These are phyloP conservation scores for Arxiozyma slooffiae DNA, from an alignment of 1,139 yeast species.

Conservation along the genomic window DNA sequence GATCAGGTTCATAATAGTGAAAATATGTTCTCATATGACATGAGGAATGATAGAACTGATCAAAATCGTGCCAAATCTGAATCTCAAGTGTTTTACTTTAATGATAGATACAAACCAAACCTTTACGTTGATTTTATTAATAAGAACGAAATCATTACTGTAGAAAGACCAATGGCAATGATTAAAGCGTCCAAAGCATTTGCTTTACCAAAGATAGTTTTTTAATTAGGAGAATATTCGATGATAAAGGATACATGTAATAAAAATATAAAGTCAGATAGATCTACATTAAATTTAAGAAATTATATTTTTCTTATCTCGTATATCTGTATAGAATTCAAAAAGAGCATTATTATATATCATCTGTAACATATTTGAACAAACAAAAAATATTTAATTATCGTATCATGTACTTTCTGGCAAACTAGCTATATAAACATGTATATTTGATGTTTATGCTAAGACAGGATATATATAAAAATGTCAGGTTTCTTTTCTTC, in stretches of 20 bases:
- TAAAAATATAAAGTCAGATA: not conserved
- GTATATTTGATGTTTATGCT: not conserved
- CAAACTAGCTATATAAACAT: not conserved
- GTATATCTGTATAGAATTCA: not conserved
- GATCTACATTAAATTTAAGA: not conserved
- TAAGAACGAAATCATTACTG: constrained; percentile 51
- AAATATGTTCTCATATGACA: not conserved
- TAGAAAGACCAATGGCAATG: constrained; percentile 64
- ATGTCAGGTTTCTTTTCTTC: too few species aligned
- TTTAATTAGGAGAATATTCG: constrained; percentile 30
- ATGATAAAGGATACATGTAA: not conserved
- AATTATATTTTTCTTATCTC: not conserved
- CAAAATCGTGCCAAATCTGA: constrained; percentile 28
- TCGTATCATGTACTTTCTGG: constrained; percentile 4
- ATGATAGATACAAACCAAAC: constrained; percentile 68
- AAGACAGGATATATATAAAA: not conserved
- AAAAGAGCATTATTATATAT: not conserved
- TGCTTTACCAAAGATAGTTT: constrained; percentile 55
- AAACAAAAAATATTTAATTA: not conserved
- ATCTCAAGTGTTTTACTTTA: constrained; percentile 56
- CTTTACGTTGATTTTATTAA: constrained; percentile 53
- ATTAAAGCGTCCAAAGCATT: constrained; percentile 56
- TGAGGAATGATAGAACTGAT: constrained; percentile 21
- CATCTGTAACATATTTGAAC: not conserved
- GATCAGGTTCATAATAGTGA: not conserved